Conservation (phyloP, 768 basidiomycete genomes). For the Rhodotorula paludigena region DNA sequence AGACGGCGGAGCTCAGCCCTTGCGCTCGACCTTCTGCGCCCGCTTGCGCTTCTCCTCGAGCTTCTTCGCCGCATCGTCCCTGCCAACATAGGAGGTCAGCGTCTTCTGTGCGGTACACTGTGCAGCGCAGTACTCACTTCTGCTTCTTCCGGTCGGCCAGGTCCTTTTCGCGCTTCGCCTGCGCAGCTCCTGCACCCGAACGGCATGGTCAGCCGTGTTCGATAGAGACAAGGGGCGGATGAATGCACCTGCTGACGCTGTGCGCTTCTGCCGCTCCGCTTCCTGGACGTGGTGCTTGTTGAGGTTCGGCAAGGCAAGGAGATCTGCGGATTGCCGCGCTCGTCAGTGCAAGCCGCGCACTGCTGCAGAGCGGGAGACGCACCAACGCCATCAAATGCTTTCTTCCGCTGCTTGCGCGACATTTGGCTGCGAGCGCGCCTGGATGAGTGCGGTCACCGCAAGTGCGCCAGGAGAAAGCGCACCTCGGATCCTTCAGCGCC, state of each 20-base stretch:
- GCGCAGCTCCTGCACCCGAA: background rate
- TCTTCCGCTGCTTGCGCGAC: slow-evolving; percentile 37
- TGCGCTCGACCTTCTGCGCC: slow-evolving; percentile 33
- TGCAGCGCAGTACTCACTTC: slow-evolving; percentile 10
- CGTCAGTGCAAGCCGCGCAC: background rate
- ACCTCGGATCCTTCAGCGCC: slow-evolving; percentile 12
- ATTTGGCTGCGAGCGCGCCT: background rate
- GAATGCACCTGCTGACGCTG: background rate
- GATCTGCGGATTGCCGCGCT: slow-evolving; percentile 11
- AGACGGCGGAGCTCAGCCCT: background rate
- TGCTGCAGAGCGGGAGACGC: background rate
- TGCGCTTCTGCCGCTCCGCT: slow-evolving; percentile 10
- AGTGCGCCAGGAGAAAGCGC: no score
- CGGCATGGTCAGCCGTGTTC: background rate
- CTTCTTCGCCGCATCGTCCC: slow-evolving; percentile 36
- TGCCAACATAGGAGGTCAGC: background rate
- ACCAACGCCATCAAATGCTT: slow-evolving; percentile 37
- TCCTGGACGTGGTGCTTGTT: slow-evolving; percentile 24
- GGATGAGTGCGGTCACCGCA: no score
- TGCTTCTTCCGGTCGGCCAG: slow-evolving; percentile 33
- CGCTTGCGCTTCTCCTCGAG: slow-evolving; percentile 34
- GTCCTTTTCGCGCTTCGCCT: slow-evolving; percentile 32
- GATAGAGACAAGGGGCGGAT: background rate
- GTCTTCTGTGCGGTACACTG: background rate
- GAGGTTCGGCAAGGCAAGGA: slow-evolving; percentile 31